A percentile compares a stretch with the other conserved stretches of the same genome.
Evolutionary conservation across 768 basidiomycete species (phyloP).

Genomic region (Suillus subaureus): DNA sequence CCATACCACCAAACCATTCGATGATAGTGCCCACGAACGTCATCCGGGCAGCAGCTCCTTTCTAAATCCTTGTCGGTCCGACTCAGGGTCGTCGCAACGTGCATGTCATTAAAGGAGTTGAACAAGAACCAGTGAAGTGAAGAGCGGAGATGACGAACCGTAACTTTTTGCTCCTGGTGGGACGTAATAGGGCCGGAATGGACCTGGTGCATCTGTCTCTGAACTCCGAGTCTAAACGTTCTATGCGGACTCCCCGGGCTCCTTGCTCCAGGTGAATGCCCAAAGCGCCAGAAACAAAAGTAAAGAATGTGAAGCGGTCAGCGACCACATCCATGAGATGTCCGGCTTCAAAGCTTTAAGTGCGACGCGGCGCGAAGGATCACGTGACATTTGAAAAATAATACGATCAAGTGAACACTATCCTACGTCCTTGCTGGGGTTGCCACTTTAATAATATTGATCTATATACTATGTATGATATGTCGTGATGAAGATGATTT

Average conservation of each 20-base stretch:
- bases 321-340: background rate
- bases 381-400: too few relatives aligned
- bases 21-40: slow-evolving; percentile 71
- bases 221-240: slow-evolving; percentile 56
- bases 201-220: slow-evolving; percentile 45
- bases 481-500: slow-evolving; percentile 29
- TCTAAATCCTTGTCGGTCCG: slow-evolving; percentile 51
- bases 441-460: slow-evolving; percentile 36
- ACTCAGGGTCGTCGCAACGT: slow-evolving; percentile 51
- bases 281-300: slow-evolving; percentile 13
- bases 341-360: too few relatives aligned
- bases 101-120: slow-evolving; percentile 52
- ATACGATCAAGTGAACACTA: too few relatives aligned
- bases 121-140: slow-evolving; percentile 60
- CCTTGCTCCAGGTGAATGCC: slow-evolving; percentile 19
- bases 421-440: slow-evolving; percentile 3
- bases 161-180: slow-evolving; percentile 72
- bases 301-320: background rate
- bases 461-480: slow-evolving; percentile 35
- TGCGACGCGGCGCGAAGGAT: slow-evolving; percentile 2
- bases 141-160: slow-evolving; percentile 71
- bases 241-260: slow-evolving; percentile 53
- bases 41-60: slow-evolving; percentile 54
- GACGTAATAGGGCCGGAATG: slow-evolving; percentile 73
- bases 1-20: slow-evolving; percentile 74